phyloP scores from a whole-genome alignment of 306 rosid species.

The Medicago arabica region DNA sequence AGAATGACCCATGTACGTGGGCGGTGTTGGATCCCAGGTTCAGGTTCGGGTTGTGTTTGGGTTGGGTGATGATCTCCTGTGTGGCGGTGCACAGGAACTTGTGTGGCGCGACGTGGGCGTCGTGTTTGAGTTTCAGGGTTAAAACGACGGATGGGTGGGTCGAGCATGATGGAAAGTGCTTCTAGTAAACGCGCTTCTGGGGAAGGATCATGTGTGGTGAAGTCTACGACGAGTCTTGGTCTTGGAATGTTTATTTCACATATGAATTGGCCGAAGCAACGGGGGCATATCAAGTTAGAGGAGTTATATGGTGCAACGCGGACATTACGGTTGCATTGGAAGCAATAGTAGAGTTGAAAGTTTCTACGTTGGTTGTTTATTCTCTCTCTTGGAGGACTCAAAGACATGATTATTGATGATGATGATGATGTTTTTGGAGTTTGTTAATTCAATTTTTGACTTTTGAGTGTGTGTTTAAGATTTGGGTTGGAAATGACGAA shows the following conservation, averaged over 20 bases:
- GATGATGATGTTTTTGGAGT: background rate
- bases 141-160: slow-evolving; percentile 55
- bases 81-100: slow-evolving; percentile 37
- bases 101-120: slow-evolving; percentile 27
- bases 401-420: slow-evolving; percentile 56
- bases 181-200: slow-evolving; percentile 77
- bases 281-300: slow-evolving; percentile 62
- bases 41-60: slow-evolving; percentile 39
- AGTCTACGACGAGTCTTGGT: slow-evolving; percentile 51
- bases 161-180: slow-evolving; percentile 76
- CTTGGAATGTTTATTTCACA: slow-evolving; percentile 53
- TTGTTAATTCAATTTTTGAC: background rate
- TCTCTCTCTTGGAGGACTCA: slow-evolving; percentile 60
- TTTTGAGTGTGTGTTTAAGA: background rate
- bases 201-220: slow-evolving; percentile 56
- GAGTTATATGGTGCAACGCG: slow-evolving; percentile 49
- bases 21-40: slow-evolving; percentile 42
- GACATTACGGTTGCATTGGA: slow-evolving; percentile 65
- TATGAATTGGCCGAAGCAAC: slow-evolving; percentile 76
- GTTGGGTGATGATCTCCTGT: slow-evolving; percentile 25
- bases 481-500: background rate
- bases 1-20: slow-evolving; percentile 59
- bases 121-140: background rate
- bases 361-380: slow-evolving; percentile 33
- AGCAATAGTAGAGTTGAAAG: slow-evolving; percentile 76